Evolutionary conservation across 2,329 filamentous ascomycete genomes (phyloP).

Genomic region (Didymellaceae sp.): DNA sequence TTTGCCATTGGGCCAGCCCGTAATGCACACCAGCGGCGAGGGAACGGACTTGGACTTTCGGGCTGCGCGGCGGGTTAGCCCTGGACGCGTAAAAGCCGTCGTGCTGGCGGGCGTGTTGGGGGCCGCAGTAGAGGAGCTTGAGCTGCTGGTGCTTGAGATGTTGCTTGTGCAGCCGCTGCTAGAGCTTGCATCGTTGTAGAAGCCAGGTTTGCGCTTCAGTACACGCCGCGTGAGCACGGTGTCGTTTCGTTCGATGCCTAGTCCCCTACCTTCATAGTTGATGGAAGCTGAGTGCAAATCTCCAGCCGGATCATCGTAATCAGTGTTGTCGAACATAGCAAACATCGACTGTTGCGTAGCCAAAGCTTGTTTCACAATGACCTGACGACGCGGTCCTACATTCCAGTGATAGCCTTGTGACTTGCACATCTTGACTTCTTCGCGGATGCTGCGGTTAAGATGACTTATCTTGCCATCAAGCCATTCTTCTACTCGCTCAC

Average conservation of each 20-base stretch:
- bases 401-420: neutral
- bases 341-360: neutral
- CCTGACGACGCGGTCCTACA: too few relatives aligned
- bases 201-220: too few relatives aligned
- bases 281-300: too few relatives aligned
- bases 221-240: too few relatives aligned
- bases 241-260: too few relatives aligned
- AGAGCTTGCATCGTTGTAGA: too few relatives aligned
- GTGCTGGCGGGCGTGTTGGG: too few relatives aligned
- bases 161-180: too few relatives aligned
- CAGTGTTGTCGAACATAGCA: neutral
- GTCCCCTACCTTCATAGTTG: too few relatives aligned
- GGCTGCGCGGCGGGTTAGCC: neutral
- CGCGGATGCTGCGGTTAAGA: neutral
- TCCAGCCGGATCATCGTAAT: too few relatives aligned
- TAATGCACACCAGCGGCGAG: neutral
- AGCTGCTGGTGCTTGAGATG: neutral
- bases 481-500: neutral
- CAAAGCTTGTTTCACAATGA: neutral
- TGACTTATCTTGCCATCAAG: neutral
- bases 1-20: neutral
- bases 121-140: neutral
- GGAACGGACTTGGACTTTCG: neutral
- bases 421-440: neutral
- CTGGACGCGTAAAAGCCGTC: too few relatives aligned